Percentiles rank a stretch among this genome's conserved stretches.
phyloP scores from a whole-genome alignment of 305 asterid genomes.

The Fraxinus xanthoxyloides region DNA sequence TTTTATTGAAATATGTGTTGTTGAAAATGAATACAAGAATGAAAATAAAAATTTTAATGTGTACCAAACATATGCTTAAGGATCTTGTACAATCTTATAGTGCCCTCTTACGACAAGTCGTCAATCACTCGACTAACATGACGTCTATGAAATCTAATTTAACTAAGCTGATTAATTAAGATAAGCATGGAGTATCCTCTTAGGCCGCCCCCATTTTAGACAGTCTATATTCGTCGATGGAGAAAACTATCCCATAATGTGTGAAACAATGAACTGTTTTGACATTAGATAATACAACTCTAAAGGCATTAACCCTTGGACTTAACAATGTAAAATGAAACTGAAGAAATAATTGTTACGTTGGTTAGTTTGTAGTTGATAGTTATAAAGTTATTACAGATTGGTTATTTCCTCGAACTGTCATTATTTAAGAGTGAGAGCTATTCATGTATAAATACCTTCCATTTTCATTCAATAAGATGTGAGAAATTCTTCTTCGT shows the following conservation, averaged over 20 bases:
- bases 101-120: neutral
- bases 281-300: neutral
- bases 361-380: too few species aligned
- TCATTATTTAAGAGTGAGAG: too few species aligned
- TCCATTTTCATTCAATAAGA: too few species aligned
- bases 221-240: constrained; percentile 41
- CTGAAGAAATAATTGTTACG: too few species aligned
- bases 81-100: neutral
- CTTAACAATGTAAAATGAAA: neutral
- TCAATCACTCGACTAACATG: neutral
- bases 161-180: constrained; percentile 27
- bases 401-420: too few species aligned
- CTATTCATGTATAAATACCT: too few species aligned
- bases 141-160: neutral
- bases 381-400: too few species aligned
- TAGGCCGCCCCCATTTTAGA: constrained; percentile 78
- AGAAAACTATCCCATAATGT: neutral
- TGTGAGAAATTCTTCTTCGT: too few species aligned
- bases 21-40: too few species aligned
- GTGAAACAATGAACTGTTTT: neutral
- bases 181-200: constrained; percentile 74
- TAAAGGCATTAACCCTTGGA: neutral
- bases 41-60: too few species aligned
- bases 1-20: too few species aligned
- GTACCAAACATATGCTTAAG: neutral